Evolutionary conservation across 306 rosid species (phyloP), one percentile per base, ranked within the genome.

Genomic region (Cicer pinnatifidum): DNA sequence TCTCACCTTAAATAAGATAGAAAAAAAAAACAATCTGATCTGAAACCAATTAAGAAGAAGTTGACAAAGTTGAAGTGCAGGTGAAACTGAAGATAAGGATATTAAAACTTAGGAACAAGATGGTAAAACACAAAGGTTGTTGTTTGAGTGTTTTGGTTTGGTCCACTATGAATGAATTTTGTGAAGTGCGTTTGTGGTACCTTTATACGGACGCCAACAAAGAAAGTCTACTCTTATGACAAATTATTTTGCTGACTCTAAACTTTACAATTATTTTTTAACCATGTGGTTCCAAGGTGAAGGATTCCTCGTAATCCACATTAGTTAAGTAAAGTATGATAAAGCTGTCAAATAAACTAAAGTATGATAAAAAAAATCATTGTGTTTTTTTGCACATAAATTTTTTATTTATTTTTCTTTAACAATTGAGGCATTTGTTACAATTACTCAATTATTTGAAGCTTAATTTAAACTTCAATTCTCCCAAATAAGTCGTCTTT

Each of bases 181-280:
- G 0, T 19, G 52, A 38, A 12, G 45, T 53, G 44, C 13, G 8
- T 2, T 40, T 58, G 17, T 33, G 79, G 17, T 7, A 1, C 6
- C 68, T 79, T 79, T 62, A 78, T 78, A 47, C 12, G 77, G 83
- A 73, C 65, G 68, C 75, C 45, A 46, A 45, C 47, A 9, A 57
- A 0, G 78, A 75, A 83, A 72, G 56, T 82, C 87, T 56, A n/a
- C 33, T 1, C 9, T 28, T 28, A 28, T 28, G 35, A 28, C 35
- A 28, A 28, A 28, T 28, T 28, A 28, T 3, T 28, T 6, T 38
- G 56, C 47, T 43, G 79, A 75, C 85, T 40, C 79, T 50, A 5
- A 5, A 9, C 19, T 8, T 48, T 6, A 41, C 47, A 50, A 48
- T 11, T 28, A 3, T 3, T 28, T 28, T 28, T 28, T 28, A 28